These are phyloP conservation scores for Claviceps pazoutovae DNA, from an alignment of 2,329 filamentous ascomycete genomes.

Conservation along the genomic window DNA sequence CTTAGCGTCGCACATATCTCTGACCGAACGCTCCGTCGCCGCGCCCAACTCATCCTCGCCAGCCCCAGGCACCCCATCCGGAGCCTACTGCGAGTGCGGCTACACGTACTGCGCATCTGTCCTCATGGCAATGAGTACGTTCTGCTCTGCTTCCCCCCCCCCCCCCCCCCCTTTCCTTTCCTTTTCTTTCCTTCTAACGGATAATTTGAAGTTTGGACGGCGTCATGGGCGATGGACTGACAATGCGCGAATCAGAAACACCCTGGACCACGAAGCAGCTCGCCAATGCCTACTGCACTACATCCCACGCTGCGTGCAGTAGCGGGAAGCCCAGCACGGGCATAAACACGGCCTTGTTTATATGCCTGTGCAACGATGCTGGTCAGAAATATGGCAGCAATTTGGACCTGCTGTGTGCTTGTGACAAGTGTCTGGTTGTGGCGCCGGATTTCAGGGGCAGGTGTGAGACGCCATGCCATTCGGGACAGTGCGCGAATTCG, in stretches of 20 bases:
- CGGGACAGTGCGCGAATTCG: slow-evolving; percentile 8
- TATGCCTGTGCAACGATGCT: slow-evolving; percentile 23
- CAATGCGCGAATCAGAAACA: slow-evolving; percentile 12
- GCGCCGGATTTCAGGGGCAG: slow-evolving; percentile 26
- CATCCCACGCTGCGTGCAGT: slow-evolving; percentile 21
- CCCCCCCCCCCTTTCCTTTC: neutral
- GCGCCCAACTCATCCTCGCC: slow-evolving; percentile 2
- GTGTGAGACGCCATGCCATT: slow-evolving; percentile 23
- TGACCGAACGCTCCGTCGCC: neutral
- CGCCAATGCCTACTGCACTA: slow-evolving; percentile 22
- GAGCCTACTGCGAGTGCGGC: slow-evolving; percentile 25
- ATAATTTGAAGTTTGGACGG: too few relatives aligned
- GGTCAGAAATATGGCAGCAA: slow-evolving; percentile 19
- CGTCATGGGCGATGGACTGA: neutral
- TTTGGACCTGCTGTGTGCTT: slow-evolving; percentile 25
- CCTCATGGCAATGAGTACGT: slow-evolving; percentile 22
- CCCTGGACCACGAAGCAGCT: slow-evolving; percentile 22
- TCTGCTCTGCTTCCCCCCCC: neutral
- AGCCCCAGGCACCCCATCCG: slow-evolving; percentile 12
- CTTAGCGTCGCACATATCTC: slow-evolving; percentile 10
- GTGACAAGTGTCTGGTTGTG: slow-evolving; percentile 25
- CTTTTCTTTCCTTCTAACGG: neutral
- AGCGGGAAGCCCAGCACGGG: slow-evolving; percentile 16
- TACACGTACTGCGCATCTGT: slow-evolving; percentile 28
- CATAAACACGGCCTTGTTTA: slow-evolving; percentile 20